Conservation (phyloP, 78 protist genomes). For the Pigoraptor vietnamica region DNA sequence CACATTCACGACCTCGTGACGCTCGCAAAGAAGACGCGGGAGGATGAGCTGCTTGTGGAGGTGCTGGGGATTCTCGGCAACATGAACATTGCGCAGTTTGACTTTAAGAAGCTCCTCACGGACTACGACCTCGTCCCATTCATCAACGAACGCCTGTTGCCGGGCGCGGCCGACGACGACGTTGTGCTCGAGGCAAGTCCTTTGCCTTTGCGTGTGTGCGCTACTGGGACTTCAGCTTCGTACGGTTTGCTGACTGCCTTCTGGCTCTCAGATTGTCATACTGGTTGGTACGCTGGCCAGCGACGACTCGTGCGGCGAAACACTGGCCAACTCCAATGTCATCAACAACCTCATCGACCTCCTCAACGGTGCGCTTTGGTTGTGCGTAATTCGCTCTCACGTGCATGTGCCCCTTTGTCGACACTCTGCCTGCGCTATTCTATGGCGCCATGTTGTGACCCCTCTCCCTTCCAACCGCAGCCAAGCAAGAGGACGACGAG, state of each 20-base stretch:
- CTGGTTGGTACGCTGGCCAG: background rate
- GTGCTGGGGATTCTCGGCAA: background rate
- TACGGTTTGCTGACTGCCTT: background rate
- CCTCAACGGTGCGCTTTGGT: background rate
- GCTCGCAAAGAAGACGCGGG: background rate
- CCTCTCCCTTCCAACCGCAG: background rate
- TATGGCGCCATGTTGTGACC: background rate
- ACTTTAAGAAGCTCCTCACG: background rate
- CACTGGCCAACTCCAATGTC: background rate
- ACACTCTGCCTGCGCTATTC: background rate
- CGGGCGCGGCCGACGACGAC: background rate
- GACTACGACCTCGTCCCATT: background rate
- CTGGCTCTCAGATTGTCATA: background rate
- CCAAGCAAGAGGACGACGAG: background rate
- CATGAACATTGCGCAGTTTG: background rate
- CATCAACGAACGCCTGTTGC: background rate
- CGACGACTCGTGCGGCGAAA: background rate
- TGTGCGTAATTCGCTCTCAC: background rate
- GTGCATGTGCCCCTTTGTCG: background rate
- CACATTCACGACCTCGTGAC: background rate
- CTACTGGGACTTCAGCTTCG: background rate
- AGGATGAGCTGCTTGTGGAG: background rate
- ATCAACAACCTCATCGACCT: background rate
- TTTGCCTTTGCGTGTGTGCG: background rate
- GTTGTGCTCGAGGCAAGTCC: background rate